A percentile compares a stretch with the other conserved stretches of the same genome.
phyloP scores from a whole-genome alignment of 257 asterid species.

The Solanum appendiculatum region DNA sequence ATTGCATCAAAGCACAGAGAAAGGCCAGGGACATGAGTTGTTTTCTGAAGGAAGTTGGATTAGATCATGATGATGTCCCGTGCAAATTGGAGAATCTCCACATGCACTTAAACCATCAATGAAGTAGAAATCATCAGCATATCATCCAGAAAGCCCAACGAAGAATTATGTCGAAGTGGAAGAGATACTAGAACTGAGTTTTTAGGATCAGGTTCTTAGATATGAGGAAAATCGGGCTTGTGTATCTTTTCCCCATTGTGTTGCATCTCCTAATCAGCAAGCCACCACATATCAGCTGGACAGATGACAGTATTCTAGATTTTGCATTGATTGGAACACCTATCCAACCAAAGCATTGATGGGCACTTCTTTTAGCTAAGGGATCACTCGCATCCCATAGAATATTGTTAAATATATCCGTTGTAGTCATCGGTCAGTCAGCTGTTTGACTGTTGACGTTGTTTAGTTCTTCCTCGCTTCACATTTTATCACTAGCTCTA shows the following conservation, averaged over 20 bases:
- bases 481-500: neutral
- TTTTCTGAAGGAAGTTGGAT: constrained; percentile 59
- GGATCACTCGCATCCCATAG: neutral
- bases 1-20: constrained; percentile 53
- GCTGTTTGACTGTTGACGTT: neutral
- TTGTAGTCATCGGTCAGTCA: neutral
- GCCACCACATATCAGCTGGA: constrained; percentile 28
- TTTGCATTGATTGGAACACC: constrained; percentile 36
- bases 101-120: constrained; percentile 14
- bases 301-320: constrained; percentile 18
- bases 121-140: neutral
- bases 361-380: neutral
- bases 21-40: constrained; percentile 29
- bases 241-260: constrained; percentile 23
- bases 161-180: constrained; percentile 24
- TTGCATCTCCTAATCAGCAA: constrained; percentile 17
- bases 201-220: constrained; percentile 3
- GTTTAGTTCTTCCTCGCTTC: neutral
- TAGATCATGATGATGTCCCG: constrained; percentile 11
- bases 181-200: constrained; percentile 25
- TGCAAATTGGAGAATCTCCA: constrained; percentile 8
- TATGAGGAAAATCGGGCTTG: neutral
- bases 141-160: neutral
- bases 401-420: neutral
- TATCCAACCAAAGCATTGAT: constrained; percentile 1